Percentiles rank a stretch among this genome's conserved stretches.
Evolutionary conservation across 2,329 filamentous ascomycete genomes (phyloP).

Genomic region (Knufia fluminis): DNA sequence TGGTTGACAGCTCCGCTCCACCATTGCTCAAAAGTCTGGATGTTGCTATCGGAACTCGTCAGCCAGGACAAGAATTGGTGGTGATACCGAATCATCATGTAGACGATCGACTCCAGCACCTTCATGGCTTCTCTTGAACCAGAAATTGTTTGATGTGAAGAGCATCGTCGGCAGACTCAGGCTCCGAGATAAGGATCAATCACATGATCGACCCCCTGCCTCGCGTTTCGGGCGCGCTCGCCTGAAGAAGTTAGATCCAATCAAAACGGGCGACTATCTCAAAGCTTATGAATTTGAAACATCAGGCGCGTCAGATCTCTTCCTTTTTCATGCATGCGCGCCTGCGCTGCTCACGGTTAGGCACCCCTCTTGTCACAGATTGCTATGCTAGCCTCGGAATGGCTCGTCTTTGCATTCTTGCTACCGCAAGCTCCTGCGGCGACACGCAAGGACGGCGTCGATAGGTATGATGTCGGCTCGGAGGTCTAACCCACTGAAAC

Average conservation of each 20-base stretch:
- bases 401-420: slow-evolving; percentile 3
- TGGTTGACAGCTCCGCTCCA: too few relatives aligned
- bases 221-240: background rate
- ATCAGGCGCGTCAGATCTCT: background rate
- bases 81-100: too few relatives aligned
- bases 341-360: background rate
- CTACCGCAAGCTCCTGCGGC: background rate
- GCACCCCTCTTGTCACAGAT: slow-evolving; percentile 3
- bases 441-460: background rate
- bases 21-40: too few relatives aligned
- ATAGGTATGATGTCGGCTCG: slow-evolving; percentile 1
- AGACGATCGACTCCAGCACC: too few relatives aligned
- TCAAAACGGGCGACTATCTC: background rate
- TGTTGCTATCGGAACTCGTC: too few relatives aligned
- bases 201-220: background rate
- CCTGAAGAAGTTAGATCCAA: background rate
- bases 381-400: background rate
- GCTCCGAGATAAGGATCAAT: background rate
- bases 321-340: background rate
- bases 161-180: background rate
- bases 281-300: background rate
- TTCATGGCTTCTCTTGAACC: too few relatives aligned
- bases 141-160: too few relatives aligned
- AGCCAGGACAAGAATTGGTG: too few relatives aligned
- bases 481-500: background rate